Evolutionary conservation across 2,329 filamentous ascomycete genomes (phyloP).

Genomic region (Cadophora sp.): DNA sequence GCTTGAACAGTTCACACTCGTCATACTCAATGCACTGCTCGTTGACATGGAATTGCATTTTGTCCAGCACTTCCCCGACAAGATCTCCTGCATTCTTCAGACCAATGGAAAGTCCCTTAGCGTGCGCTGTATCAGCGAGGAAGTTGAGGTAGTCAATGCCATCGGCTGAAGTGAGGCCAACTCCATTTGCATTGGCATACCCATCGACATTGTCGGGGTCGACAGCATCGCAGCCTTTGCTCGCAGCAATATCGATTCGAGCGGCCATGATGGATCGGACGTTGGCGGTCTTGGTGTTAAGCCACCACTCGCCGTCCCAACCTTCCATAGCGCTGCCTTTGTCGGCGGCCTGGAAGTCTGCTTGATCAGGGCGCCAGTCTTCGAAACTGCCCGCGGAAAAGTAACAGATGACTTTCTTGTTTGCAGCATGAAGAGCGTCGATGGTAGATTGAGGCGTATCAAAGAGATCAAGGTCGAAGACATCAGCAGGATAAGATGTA

Average conservation of each 20-base stretch:
- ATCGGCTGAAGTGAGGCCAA: constrained; percentile 62
- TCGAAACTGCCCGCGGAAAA: constrained; percentile 77
- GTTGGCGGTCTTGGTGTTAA: constrained; percentile 61
- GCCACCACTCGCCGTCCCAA: constrained; percentile 73
- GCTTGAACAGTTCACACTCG: constrained; percentile 64
- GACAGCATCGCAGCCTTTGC: constrained; percentile 71
- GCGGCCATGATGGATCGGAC: constrained; percentile 70
- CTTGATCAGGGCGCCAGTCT: constrained; percentile 62
- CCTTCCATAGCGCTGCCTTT: constrained; percentile 64
- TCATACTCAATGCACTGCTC: constrained; percentile 69
- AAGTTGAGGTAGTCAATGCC: constrained; percentile 66
- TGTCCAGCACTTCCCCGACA: constrained; percentile 54
- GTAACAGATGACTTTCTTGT: constrained; percentile 74
- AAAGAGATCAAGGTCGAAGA: constrained; percentile 49
- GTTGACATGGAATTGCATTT: constrained; percentile 72
- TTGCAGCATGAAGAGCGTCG: constrained; percentile 53
- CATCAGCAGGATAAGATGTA: constrained; percentile 16
- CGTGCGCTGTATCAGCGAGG: constrained; percentile 61
- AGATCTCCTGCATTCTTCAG: constrained; percentile 73
- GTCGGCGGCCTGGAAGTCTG: constrained; percentile 60
- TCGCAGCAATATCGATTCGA: constrained; percentile 62
- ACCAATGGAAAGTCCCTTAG: constrained; percentile 64
- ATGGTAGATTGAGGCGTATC: constrained; percentile 57
- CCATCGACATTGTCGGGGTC: constrained; percentile 77
- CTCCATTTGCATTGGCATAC: constrained; percentile 68